These are phyloP conservation scores for Coemansia sp. DNA, from an alignment of 192 early-diverging fungal species.

Conservation along the genomic window DNA sequence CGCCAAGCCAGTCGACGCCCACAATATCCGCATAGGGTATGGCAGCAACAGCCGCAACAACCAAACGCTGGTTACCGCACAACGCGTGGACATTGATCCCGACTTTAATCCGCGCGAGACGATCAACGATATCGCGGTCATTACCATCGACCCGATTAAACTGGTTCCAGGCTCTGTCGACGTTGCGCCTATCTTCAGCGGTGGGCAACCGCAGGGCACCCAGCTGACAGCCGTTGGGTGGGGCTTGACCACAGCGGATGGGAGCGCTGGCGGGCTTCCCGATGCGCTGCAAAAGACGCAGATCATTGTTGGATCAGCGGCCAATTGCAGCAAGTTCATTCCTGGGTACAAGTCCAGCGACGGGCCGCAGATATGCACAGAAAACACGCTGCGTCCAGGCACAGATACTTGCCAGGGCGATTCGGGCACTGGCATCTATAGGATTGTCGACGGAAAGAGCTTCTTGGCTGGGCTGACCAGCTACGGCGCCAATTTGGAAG, in stretches of 20 bases:
- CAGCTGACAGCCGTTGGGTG: conserved; percentile 40
- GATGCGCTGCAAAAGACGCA: conserved; percentile 25
- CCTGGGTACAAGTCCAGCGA: conserved; percentile 37
- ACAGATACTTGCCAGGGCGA: conserved; percentile 54
- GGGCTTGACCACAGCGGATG: conserved; percentile 27
- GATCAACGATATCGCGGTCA: conserved; percentile 29
- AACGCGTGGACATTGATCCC: conserved; percentile 19
- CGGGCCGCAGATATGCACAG: conserved; percentile 51
- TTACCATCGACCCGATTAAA: conserved; percentile 15
- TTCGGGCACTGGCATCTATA: conserved; percentile 44
- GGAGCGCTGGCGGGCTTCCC: conserved; percentile 11
- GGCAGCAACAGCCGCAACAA: conserved; percentile 17
- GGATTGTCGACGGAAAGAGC: conserved; percentile 6
- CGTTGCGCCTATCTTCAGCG: conserved; percentile 25
- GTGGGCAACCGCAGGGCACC: conserved; percentile 12
- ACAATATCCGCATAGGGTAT: conserved; percentile 20
- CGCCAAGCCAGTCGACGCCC: neutral
- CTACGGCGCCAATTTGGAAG: conserved; percentile 36
- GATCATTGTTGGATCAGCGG: conserved; percentile 25
- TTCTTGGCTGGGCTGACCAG: conserved; percentile 48
- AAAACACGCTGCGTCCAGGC: conserved; percentile 40
- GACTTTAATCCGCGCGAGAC: conserved; percentile 20
- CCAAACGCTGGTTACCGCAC: conserved; percentile 11
- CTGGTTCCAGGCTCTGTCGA: neutral
- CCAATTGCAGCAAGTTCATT: conserved; percentile 30